Evolutionary conservation across 1,284 basidiomycete genomes (phyloP).

Genomic region (Apiotrichum gamsii): DNA sequence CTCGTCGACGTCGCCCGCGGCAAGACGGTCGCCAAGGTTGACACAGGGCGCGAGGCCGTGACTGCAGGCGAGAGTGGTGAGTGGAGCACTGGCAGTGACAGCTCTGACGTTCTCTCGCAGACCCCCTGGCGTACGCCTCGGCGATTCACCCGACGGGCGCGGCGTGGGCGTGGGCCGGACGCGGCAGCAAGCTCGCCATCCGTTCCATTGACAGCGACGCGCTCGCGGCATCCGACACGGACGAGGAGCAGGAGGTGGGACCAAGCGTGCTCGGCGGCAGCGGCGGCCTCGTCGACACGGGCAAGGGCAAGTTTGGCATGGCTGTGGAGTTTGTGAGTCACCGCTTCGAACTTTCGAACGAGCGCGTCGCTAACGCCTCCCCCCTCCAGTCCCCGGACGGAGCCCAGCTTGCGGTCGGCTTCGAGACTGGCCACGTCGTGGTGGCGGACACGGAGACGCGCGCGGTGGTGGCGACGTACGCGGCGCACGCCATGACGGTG

Average conservation of each 20-base stretch:
- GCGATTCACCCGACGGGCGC: slow-evolving; percentile 65
- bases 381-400: slow-evolving; percentile 84
- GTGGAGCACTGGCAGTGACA: slow-evolving; percentile 21
- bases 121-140: slow-evolving; percentile 63
- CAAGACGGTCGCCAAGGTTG: slow-evolving; percentile 57
- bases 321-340: slow-evolving; percentile 64
- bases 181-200: slow-evolving; percentile 60
- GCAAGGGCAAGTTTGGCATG: slow-evolving; percentile 76
- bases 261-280: slow-evolving; percentile 52
- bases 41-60: slow-evolving; percentile 59
- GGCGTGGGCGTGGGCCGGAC: slow-evolving; percentile 71
- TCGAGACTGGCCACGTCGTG: slow-evolving; percentile 73
- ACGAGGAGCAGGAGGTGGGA: slow-evolving; percentile 2
- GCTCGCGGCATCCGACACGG: slow-evolving; percentile 43
- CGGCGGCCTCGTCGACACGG: slow-evolving; percentile 54
- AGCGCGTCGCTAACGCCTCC: no score
- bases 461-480: slow-evolving; percentile 61
- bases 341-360: no score
- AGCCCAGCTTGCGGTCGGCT: slow-evolving; percentile 64
- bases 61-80: slow-evolving; percentile 63
- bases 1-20: slow-evolving; percentile 64
- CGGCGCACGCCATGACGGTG: slow-evolving; percentile 77
- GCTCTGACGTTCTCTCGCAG: slow-evolving; percentile 10
- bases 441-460: slow-evolving; percentile 67
- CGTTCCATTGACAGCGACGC: slow-evolving; percentile 51